phyloP scores from a whole-genome alignment of 805 yeast species.

The Lipomyces yamanashiensis region DNA sequence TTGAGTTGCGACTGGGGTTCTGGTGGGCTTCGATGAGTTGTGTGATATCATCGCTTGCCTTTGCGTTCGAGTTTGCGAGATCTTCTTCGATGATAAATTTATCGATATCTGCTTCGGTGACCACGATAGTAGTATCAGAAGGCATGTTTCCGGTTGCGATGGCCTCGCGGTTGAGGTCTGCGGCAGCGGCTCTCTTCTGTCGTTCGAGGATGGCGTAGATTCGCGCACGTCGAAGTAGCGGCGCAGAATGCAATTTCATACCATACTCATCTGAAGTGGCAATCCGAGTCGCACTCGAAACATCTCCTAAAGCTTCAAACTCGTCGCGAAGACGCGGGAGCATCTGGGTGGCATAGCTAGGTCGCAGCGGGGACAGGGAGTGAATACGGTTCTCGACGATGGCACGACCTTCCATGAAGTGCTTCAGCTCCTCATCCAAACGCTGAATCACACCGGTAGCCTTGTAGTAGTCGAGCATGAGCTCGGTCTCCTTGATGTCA shows the following conservation, averaged over 20 bases:
- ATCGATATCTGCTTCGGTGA: not conserved
- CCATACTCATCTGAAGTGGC: not conserved
- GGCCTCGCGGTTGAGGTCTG: not conserved
- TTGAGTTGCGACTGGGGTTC: too few species aligned
- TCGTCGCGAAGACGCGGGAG: conserved; percentile 9
- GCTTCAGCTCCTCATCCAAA: not conserved
- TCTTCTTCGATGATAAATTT: conserved; percentile 4
- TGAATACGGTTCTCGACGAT: conserved; percentile 19
- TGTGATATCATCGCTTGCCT: conserved; percentile 1
- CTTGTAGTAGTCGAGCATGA: conserved; percentile 26
- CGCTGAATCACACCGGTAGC: conserved; percentile 20
- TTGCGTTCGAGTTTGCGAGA: not conserved
- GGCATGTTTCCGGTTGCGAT: too few species aligned
- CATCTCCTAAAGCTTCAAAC: not conserved
- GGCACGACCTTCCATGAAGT: conserved; percentile 15
- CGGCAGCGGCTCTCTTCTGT: not conserved
- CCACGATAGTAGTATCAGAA: not conserved
- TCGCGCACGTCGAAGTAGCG: conserved; percentile 6
- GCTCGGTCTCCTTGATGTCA: conserved; percentile 23
- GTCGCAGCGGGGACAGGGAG: conserved; percentile 11
- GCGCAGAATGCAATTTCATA: conserved; percentile 15
- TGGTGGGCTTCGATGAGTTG: conserved; percentile 4
- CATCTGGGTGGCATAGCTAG: conserved; percentile 5
- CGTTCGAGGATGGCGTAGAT: not conserved
- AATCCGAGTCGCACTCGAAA: not conserved